Evolutionary conservation across 306 rosid genomes (phyloP).

Genomic region (Cicer pinnatifidum): DNA sequence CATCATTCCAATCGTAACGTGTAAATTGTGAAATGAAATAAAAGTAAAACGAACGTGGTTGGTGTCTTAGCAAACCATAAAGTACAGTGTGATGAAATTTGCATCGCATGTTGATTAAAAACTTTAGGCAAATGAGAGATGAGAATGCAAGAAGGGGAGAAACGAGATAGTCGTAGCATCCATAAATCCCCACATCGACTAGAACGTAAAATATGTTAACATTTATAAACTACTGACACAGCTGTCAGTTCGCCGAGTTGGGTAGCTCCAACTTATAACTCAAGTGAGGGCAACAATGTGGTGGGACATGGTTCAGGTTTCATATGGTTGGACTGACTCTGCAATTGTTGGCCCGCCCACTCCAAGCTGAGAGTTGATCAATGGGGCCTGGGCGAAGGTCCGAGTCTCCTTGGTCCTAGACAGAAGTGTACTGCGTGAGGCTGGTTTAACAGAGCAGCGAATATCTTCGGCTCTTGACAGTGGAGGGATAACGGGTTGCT

Average conservation of each 20-base stretch:
- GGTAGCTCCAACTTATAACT: background rate
- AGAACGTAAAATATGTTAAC: background rate
- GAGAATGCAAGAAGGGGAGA: too few species aligned
- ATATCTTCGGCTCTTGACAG: background rate
- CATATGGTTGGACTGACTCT: background rate
- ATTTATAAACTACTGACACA: background rate
- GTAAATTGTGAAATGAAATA: too few species aligned
- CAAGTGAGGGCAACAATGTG: background rate
- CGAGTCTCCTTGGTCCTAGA: background rate
- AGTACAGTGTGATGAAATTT: too few species aligned
- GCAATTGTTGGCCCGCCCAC: background rate
- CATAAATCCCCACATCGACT: background rate
- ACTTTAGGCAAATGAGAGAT: too few species aligned
- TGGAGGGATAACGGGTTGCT: background rate
- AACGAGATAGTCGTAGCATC: background rate
- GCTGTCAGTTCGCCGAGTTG: background rate
- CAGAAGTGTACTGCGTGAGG: background rate
- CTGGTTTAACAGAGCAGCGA: background rate
- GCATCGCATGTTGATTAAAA: too few species aligned
- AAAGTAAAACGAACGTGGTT: too few species aligned
- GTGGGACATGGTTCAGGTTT: background rate
- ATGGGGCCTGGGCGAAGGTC: background rate
- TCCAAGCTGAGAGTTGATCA: background rate
- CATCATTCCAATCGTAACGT: too few species aligned
- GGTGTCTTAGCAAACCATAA: too few species aligned